These are phyloP conservation scores for Mycena maculata DNA, from an alignment of 768 basidiomycete genomes.

Conservation along the genomic window DNA sequence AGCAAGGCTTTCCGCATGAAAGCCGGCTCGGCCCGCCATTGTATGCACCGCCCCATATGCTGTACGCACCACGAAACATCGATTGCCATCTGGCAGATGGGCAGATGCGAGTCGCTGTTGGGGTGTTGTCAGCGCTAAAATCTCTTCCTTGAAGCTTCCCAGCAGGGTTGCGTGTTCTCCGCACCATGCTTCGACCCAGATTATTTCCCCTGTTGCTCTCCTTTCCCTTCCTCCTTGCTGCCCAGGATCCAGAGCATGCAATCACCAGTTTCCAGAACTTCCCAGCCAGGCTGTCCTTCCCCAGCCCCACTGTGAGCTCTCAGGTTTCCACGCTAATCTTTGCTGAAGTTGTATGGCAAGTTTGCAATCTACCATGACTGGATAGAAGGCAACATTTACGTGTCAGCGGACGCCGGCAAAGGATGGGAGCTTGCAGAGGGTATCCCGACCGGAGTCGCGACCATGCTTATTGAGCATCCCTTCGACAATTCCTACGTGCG, in stretches of 20 bases:
- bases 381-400: slow-evolving; percentile 71
- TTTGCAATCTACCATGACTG: slow-evolving; percentile 83
- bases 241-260: slow-evolving; percentile 60
- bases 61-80: no score
- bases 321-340: slow-evolving; percentile 7
- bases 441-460: slow-evolving; percentile 66
- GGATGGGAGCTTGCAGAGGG: slow-evolving; percentile 61
- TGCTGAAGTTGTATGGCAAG: slow-evolving; percentile 38
- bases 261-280: slow-evolving; percentile 73
- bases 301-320: slow-evolving; percentile 76
- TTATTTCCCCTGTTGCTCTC: slow-evolving; percentile 2
- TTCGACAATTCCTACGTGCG: slow-evolving; percentile 78
- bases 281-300: slow-evolving; percentile 85
- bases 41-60: no score
- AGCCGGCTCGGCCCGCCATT: no score
- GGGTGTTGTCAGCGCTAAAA: no score
- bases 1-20: no score
- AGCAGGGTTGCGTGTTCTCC: no score
- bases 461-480: slow-evolving; percentile 87
- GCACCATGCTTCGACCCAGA: slow-evolving; percentile 4
- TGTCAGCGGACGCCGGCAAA: slow-evolving; percentile 91
- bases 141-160: no score
- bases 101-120: no score
- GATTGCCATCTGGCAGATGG: no score
- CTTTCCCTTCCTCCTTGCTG: slow-evolving; percentile 18